Evolutionary conservation across 2,329 filamentous ascomycete genomes (phyloP).

Genomic region (Triangularia verruculosa): DNA sequence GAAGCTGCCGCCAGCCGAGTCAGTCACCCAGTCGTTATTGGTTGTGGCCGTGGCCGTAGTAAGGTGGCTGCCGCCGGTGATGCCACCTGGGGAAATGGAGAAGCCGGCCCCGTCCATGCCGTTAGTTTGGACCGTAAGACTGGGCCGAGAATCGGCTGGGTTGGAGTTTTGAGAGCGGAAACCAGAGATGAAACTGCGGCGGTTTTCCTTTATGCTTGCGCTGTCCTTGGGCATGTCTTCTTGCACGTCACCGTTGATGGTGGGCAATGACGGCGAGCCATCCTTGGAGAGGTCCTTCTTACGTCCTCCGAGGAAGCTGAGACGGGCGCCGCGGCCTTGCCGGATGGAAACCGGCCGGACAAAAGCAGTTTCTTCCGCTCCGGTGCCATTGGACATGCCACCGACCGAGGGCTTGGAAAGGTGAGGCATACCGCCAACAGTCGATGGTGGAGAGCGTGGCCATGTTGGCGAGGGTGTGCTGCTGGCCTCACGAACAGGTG

Average conservation of each 20-base stretch:
- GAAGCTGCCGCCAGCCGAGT: not conserved
- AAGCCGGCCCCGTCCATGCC: not conserved
- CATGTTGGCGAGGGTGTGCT: constrained; percentile 44
- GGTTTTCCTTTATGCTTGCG: constrained; percentile 32
- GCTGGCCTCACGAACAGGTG: constrained; percentile 39
- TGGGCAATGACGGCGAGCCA: constrained; percentile 14
- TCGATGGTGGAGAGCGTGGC: constrained; percentile 49
- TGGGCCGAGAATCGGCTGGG: not conserved
- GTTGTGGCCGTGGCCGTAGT: constrained; percentile 3
- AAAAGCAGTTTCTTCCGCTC: constrained; percentile 49
- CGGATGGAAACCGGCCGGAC: constrained; percentile 46
- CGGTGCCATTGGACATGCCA: constrained; percentile 24
- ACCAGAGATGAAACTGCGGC: constrained; percentile 17
- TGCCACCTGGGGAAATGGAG: constrained; percentile 2
- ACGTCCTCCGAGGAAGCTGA: constrained; percentile 57
- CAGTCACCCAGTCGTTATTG: constrained; percentile 10
- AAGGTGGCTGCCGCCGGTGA: not conserved
- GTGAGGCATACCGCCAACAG: constrained; percentile 29
- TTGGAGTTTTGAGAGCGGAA: not conserved
- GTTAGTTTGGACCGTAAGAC: constrained; percentile 7
- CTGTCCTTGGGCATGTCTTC: constrained; percentile 11
- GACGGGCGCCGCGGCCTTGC: constrained; percentile 49
- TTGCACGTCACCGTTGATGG: constrained; percentile 11
- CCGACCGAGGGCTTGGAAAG: constrained; percentile 1
- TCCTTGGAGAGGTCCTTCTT: constrained; percentile 43